Base-by-base conservation (phyloP, 805 yeast species). In the Saccharomycopsis sp. region DNA sequence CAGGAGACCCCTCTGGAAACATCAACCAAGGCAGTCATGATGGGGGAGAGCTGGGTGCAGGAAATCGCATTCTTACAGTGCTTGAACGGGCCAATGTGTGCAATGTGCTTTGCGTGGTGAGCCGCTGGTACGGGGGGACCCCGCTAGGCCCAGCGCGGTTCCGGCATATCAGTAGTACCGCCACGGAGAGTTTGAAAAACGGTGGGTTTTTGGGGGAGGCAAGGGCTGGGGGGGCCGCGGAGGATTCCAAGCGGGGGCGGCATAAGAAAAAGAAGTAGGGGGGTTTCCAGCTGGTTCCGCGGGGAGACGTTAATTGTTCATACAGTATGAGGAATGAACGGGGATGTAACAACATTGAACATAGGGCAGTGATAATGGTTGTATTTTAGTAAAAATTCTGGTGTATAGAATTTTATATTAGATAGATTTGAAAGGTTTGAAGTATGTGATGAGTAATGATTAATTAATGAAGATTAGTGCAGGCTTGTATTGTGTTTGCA, bases 81-180 rank as follows among this genome's bases (percentile, higher is more conserved):
- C 62, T 87, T 18, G 81, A 80, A 20, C 70, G 80, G 34, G 67
- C 79, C 4, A 70, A 78, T 44, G 56, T 82, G 12, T 68, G 76
- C 2, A 84, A 86, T 65, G 78, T 83, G 0, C 64, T 88, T 16
- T 78, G 88, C 0, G 82, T 88, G 24, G 94, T 86, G 0, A 80
- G 88, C 0, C 67, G 96, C 60, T 88, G 95, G 96, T 86, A 85
- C 66, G 92, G 92, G 1, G 95, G 96, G 0, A 75, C 77, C 0
- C 88, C 87, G 2, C 66, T 89, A 47, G 96, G 96, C 0, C 77
- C 89, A 2, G 77, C 82, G 23, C 69, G 96, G 56, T 89, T 88
- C 65, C 75, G 88, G 59, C 84, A 82, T 63, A 87, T 89, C 3
- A 76, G 81, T 52, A 75, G 77, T 24, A 80, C 79, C 14, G 85